Conservation (phyloP, 345 rosid genomes). For the Boechera retrofracta region DNA sequence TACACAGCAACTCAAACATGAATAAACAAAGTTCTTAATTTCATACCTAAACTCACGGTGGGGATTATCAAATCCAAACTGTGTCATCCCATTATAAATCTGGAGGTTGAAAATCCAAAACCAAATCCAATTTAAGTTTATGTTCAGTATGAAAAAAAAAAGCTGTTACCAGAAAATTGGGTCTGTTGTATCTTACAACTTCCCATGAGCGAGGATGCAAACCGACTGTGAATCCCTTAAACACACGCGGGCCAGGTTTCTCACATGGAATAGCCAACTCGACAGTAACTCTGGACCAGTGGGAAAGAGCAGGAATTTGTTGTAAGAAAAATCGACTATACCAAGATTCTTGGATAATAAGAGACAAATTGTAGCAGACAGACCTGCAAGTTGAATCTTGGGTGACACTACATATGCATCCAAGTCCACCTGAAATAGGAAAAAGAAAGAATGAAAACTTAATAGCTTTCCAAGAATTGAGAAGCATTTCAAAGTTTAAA, state of each 20-base stretch:
- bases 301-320: constrained; percentile 21
- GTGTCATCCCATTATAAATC: constrained; percentile 95
- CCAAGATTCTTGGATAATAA: constrained; percentile 12
- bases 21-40: constrained; percentile 11
- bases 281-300: constrained; percentile 60
- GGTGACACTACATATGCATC: constrained; percentile 89
- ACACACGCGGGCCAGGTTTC: constrained; percentile 78
- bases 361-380: constrained; percentile 21
- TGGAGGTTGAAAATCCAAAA: constrained; percentile 41
- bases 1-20: constrained; percentile 19
- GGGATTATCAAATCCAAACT: constrained; percentile 73
- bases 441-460: constrained; percentile 15
- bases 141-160: not conserved
- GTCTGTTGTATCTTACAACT: constrained; percentile 61
- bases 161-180: constrained; percentile 8
- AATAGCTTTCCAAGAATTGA: not conserved
- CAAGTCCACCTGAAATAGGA: constrained; percentile 66
- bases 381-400: constrained; percentile 89
- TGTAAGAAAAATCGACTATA: not conserved
- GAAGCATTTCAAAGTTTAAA: not conserved
- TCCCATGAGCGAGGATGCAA: constrained; percentile 97
- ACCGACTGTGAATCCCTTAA: constrained; percentile 92
- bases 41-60: constrained; percentile 65
- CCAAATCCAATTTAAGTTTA: not conserved
- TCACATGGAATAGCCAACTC: constrained; percentile 90